Evolutionary conservation across 2,329 filamentous ascomycete genomes (phyloP).

Genomic region (Pyrenophora teres): DNA sequence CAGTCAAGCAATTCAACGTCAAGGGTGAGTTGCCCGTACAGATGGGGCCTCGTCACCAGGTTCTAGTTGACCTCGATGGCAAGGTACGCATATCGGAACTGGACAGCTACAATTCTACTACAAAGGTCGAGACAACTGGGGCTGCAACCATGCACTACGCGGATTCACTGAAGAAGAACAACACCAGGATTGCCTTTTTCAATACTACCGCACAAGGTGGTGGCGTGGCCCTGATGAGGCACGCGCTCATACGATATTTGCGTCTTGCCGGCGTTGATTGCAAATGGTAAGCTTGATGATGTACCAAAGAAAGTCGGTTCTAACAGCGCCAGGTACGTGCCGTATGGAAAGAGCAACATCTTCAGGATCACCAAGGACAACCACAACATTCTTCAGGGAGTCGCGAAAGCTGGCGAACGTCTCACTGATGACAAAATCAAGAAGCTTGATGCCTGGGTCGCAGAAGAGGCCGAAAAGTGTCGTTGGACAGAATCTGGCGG

Average conservation of each 20-base stretch:
- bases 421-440: slow-evolving; percentile 66
- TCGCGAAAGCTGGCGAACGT: slow-evolving; percentile 65
- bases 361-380: slow-evolving; percentile 86
- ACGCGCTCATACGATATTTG: slow-evolving; percentile 74
- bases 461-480: slow-evolving; percentile 68
- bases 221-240: slow-evolving; percentile 80
- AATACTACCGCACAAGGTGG: slow-evolving; percentile 80
- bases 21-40: slow-evolving; percentile 5
- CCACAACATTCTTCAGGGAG: slow-evolving; percentile 86
- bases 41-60: slow-evolving; percentile 9
- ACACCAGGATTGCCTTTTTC: slow-evolving; percentile 76
- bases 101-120: slow-evolving; percentile 65
- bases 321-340: slow-evolving; percentile 64
- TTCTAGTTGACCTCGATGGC: slow-evolving; percentile 65
- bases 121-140: slow-evolving; percentile 64
- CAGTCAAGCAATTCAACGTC: slow-evolving; percentile 56
- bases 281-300: slow-evolving; percentile 66
- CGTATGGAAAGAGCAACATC: slow-evolving; percentile 74
- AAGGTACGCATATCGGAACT: slow-evolving; percentile 64
- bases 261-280: slow-evolving; percentile 69
- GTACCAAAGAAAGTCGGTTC: neutral
- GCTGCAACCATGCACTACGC: slow-evolving; percentile 67
- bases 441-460: slow-evolving; percentile 72
- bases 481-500: slow-evolving; percentile 75
- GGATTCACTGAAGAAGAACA: slow-evolving; percentile 64